Percentiles rank a stretch among this genome's conserved stretches.
Conservation (phyloP, 1,284 basidiomycete genomes). For the Dichomitus squalens region DNA sequence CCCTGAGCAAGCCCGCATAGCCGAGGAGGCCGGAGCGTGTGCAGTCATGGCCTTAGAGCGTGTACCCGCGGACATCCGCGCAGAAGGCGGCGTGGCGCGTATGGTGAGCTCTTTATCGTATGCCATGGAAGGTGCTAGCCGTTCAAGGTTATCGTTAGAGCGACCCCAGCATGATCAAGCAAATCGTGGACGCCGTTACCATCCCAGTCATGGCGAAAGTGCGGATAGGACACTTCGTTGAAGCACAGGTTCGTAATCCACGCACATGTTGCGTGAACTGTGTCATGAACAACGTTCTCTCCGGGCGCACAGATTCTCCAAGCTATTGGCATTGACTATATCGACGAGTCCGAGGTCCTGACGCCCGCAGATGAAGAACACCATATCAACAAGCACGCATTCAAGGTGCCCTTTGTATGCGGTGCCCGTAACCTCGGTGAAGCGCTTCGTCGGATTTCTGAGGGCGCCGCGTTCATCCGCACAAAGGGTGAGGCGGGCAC, state of each 20-base stretch:
- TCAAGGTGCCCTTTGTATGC: slow-evolving; percentile 88
- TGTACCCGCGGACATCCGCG: slow-evolving; percentile 94
- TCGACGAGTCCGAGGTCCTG: slow-evolving; percentile 96
- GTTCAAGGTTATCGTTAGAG: slow-evolving; percentile 52
- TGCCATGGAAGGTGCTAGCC: not conserved
- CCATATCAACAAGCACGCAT: slow-evolving; percentile 86
- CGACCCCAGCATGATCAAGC: slow-evolving; percentile 96
- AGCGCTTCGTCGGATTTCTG: slow-evolving; percentile 94
- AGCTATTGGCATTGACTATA: slow-evolving; percentile 95
- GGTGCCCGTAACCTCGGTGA: slow-evolving; percentile 86
- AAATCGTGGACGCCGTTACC: slow-evolving; percentile 89
- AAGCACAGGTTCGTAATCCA: slow-evolving; percentile 71
- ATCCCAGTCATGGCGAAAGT: slow-evolving; percentile 94
- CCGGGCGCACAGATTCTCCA: slow-evolving; percentile 80
- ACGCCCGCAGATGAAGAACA: slow-evolving; percentile 93
- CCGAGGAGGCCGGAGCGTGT: slow-evolving; percentile 96
- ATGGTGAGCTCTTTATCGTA: slow-evolving; percentile 63
- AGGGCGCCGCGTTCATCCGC: slow-evolving; percentile 96
- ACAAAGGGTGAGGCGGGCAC: slow-evolving; percentile 98
- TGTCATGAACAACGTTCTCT: not conserved
- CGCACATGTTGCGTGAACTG: not conserved
- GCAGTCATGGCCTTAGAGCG: slow-evolving; percentile 98
- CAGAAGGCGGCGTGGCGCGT: slow-evolving; percentile 88
- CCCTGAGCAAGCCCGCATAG: slow-evolving; percentile 91
- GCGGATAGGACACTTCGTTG: slow-evolving; percentile 97